Conservation (phyloP, 805 yeast genomes). For the Zygoascus bituminiphila region DNA sequence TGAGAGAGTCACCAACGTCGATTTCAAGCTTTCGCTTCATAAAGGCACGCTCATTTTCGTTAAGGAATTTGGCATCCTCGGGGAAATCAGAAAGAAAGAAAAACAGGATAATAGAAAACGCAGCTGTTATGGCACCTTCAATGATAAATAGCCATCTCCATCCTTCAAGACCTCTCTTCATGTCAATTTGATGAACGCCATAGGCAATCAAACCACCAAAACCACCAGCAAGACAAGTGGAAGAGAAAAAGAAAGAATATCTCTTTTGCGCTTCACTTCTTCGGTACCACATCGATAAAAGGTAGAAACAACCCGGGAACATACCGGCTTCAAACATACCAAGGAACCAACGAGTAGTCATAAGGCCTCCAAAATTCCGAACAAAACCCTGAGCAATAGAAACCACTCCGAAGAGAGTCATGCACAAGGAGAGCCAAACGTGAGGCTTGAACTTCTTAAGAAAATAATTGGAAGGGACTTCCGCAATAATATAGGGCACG, state of each 20-base stretch:
- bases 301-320: conserved; percentile 68
- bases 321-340: conserved; percentile 66
- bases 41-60: conserved; percentile 43
- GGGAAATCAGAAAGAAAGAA: conserved; percentile 65
- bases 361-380: conserved; percentile 47
- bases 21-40: conserved; percentile 51
- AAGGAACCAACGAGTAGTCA: conserved; percentile 54
- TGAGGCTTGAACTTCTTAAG: conserved; percentile 56
- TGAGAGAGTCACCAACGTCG: conserved; percentile 45
- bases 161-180: conserved; percentile 36
- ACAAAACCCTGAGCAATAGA: conserved; percentile 62
- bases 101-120: conserved; percentile 29
- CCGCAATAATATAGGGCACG: conserved; percentile 59
- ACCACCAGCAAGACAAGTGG: conserved; percentile 71
- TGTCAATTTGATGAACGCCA: conserved; percentile 47
- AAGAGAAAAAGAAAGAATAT: conserved; percentile 59
- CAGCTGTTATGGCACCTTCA: conserved; percentile 37
- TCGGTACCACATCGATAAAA: conserved; percentile 57
- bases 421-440: conserved; percentile 51
- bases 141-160: conserved; percentile 52
- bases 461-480: conserved; percentile 54
- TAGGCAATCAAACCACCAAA: conserved; percentile 70
- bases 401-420: conserved; percentile 55
- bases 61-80: conserved; percentile 51
- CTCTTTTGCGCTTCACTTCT: conserved; percentile 60